phyloP scores from a whole-genome alignment of 805 yeast species.

The Wickerhamomyces chaumierensis region DNA sequence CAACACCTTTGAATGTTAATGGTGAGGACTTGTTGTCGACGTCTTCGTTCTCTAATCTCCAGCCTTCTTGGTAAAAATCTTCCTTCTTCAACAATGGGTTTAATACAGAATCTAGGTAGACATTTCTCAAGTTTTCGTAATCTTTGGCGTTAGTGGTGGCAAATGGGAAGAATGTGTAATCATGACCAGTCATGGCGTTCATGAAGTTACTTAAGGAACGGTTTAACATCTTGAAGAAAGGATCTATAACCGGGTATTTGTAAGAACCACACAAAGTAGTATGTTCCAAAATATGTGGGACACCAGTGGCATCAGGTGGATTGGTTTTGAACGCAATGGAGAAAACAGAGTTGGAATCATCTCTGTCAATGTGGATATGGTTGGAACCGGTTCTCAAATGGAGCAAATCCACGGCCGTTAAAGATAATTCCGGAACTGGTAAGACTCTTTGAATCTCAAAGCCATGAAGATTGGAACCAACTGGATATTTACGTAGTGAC shows the following conservation, averaged over 20 bases:
- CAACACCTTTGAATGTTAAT: constrained; percentile 83
- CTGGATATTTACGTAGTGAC: constrained; percentile 42
- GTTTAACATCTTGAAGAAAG: constrained; percentile 94
- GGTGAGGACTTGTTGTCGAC: constrained; percentile 48
- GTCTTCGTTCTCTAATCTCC: constrained; percentile 79
- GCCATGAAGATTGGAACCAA: constrained; percentile 55
- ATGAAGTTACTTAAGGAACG: constrained; percentile 90
- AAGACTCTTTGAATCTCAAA: constrained; percentile 52
- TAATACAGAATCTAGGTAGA: constrained; percentile 79
- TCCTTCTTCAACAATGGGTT: constrained; percentile 67
- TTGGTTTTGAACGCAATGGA: constrained; percentile 85
- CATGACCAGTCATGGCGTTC: constrained; percentile 99
- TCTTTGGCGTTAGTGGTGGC: constrained; percentile 85
- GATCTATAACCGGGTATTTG: constrained; percentile 90
- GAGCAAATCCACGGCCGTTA: constrained; percentile 63
- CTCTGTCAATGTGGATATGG: constrained; percentile 78
- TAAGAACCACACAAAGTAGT: constrained; percentile 91
- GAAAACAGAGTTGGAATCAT: constrained; percentile 80
- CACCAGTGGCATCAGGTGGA: constrained; percentile 91
- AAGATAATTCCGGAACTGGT: constrained; percentile 70
- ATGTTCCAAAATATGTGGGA: constrained; percentile 93
- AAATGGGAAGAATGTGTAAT: constrained; percentile 91
- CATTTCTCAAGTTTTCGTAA: constrained; percentile 72
- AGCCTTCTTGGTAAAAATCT: constrained; percentile 93
- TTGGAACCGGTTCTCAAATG: constrained; percentile 65